Evolutionary conservation across 2,329 filamentous ascomycete species (phyloP), one percentile per base, ranked within the genome.

Genomic region (Beauveria bassiana): DNA sequence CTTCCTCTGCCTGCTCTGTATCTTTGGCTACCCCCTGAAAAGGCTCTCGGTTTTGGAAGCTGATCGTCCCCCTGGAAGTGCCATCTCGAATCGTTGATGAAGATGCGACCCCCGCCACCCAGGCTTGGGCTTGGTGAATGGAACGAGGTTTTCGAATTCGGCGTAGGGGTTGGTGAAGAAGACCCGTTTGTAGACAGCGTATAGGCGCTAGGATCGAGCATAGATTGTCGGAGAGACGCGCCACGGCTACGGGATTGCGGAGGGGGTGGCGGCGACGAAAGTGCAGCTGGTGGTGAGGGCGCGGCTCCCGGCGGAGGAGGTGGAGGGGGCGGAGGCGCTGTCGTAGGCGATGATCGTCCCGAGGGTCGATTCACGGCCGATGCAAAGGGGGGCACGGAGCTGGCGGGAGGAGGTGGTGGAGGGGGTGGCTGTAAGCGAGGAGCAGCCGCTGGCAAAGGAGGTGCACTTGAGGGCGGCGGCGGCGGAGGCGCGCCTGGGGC

Each of bases 1-100:
- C 92, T 97, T 38, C 92, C 93, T 71, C 93, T 84, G 9, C 95
- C 95, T 42, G 95, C 95, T 65, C 93, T 82, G 74, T 98, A 99
- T 71, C 85, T 86, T 72, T 89, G 92, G 22, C 82, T 77, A 3
- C 84, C 86, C n/a, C 88, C 89, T 1, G 80, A 76, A 70, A 96
- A 97, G 1, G 89, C 86, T 69, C 93, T 82, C 24, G 93, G 93
- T 68, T 92, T 93, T 0, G 95, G 93, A 52, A 98, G 81, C 67
- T 90, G 81, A 42, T 81, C 83, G 68, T 97, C 93, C 52, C 88
- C 84, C 68, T 93, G 89, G 71, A 97, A 99, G 65, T 87, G 89
- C 86, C 92, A 99, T 66, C 93, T 82, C 59, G 81, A 74, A 73
- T 98, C 95, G 64, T 91, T 84, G 55, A 96, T 86, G 12, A 83